Evolutionary conservation across 257 asterid species (phyloP).

Genomic region (Lithospermum erythrorhizon): DNA sequence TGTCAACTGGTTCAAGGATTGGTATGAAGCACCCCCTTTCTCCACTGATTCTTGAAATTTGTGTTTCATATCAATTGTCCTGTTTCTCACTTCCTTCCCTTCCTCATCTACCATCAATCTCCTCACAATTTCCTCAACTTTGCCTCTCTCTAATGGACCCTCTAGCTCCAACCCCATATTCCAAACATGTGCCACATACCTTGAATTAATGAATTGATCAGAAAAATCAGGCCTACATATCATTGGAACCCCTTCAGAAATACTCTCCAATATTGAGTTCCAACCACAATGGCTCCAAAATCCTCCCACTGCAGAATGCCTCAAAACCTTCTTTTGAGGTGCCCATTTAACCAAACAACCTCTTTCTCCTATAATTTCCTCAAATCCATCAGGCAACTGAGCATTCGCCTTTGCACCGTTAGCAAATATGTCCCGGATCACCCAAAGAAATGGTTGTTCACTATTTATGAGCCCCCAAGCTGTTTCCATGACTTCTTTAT

Average conservation of each 20-base stretch:
- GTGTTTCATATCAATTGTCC: conserved; percentile 12
- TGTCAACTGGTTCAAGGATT: conserved; percentile 12
- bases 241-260: conserved; percentile 24
- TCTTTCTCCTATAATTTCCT: conserved; percentile 2
- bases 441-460: conserved; percentile 25
- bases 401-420: conserved; percentile 9
- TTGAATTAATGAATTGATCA: conserved; percentile 19
- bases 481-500: conserved; percentile 18
- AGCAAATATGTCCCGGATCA: conserved; percentile 11
- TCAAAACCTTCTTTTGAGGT: conserved; percentile 21
- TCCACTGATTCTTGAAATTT: conserved; percentile 9
- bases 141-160: conserved; percentile 7
- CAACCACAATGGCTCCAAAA: conserved; percentile 29
- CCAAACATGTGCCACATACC: conserved; percentile 19
- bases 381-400: conserved; percentile 14
- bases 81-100: conserved; percentile 19
- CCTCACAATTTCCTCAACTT: conserved; percentile 13
- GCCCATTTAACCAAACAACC: conserved; percentile 26
- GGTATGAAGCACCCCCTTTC: conserved; percentile 17
- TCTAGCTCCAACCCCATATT: conserved; percentile 21
- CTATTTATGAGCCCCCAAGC: conserved; percentile 25
- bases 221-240: conserved; percentile 21
- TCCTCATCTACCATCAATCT: conserved; percentile 13
- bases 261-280: conserved; percentile 25
- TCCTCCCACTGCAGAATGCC: conserved; percentile 21